Base-by-base conservation (phyloP, 2,329 filamentous ascomycete species). In the Metarhizium sp. region DNA sequence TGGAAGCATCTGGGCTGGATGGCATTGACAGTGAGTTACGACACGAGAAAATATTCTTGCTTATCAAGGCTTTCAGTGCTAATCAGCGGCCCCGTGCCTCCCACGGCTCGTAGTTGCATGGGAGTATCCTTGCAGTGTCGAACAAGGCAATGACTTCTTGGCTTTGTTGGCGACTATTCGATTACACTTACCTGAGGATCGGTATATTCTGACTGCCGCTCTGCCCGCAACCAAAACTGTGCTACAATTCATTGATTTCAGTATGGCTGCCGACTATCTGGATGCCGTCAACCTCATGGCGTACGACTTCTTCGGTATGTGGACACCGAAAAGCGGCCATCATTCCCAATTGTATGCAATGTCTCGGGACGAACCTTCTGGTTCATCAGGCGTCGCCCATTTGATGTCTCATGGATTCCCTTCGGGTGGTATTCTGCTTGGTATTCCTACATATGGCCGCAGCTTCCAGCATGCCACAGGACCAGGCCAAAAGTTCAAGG, bases 251-350 rank as follows among this genome's bases (percentile, higher is more conserved):
- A 87, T 92, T 66, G 81, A 91, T 65, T 73, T 92, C 11, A 72
- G 69, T 25, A 73, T 76, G 55, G 81, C 85, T 11, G 78, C 85
- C 51, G 72, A 80, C 49, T 84, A 88, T 61, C 75, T 94, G 40
- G 87, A 92, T 68, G 78, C 85, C 59, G 73, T 94, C 67, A 92
- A 92, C 67, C 73, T 94, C 40, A 90, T 87, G 80, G 81, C 88
- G 1, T 94, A 91, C 69, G 88, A 94, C 68, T 88, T 92, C 64
- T 84, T 80, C 30, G 88, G 88, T 1, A 75, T 81, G 3, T 92
- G 88, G 88, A 81, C 80, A 1, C 67, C 74, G 34, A 79, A 78
- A 56, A 82, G 81, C 49, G 88, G 88, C 6, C 87, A 92, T 67
- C 89, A 92, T 54, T 82, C 88, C 4, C 88, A 91, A 66, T 79